These are phyloP conservation scores for Camellia japonica DNA, from an alignment of 148 eudicot species.

Conservation along the genomic window DNA sequence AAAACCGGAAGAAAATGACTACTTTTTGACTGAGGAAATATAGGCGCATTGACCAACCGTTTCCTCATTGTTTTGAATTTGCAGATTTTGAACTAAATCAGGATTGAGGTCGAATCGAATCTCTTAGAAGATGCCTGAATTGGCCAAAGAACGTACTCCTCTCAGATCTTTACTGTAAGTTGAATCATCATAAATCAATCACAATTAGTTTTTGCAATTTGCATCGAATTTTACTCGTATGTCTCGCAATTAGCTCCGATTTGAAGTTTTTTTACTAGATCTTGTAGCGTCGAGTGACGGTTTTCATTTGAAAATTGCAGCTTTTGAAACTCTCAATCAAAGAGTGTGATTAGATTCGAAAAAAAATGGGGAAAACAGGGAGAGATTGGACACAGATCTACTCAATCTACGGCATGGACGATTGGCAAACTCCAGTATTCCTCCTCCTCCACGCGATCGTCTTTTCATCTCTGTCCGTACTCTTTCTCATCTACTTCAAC, in stretches of 20 bases:
- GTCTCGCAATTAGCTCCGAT: not conserved
- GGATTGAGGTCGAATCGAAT: not conserved
- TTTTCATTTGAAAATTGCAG: constrained; percentile 6
- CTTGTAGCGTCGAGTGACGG: not conserved
- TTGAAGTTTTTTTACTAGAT: not conserved
- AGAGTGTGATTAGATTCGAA: not conserved
- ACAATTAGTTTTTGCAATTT: not conserved
- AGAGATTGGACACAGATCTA: constrained; percentile 97
- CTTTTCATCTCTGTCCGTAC: constrained; percentile 52
- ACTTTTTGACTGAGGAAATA: too few species aligned
- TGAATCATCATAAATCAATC: not conserved
- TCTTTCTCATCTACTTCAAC: constrained; percentile 52
- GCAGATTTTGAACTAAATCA: not conserved
- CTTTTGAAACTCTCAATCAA: not conserved
- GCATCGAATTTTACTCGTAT: not conserved
- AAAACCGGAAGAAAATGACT: too few species aligned
- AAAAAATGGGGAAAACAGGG: constrained; percentile 56
- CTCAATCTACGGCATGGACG: constrained; percentile 87
- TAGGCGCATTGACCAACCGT: too few species aligned
- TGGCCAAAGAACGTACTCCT: not conserved
- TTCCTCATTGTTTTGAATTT: too few species aligned
- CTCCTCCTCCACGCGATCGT: constrained; percentile 51
- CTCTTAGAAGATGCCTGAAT: not conserved
- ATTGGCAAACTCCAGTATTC: constrained; percentile 67
- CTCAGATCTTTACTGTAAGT: not conserved